Evolutionary conservation across 1,139 yeast genomes (phyloP), one percentile per base, ranked within the genome.

Genomic region (Williopsis jadinii): DNA sequence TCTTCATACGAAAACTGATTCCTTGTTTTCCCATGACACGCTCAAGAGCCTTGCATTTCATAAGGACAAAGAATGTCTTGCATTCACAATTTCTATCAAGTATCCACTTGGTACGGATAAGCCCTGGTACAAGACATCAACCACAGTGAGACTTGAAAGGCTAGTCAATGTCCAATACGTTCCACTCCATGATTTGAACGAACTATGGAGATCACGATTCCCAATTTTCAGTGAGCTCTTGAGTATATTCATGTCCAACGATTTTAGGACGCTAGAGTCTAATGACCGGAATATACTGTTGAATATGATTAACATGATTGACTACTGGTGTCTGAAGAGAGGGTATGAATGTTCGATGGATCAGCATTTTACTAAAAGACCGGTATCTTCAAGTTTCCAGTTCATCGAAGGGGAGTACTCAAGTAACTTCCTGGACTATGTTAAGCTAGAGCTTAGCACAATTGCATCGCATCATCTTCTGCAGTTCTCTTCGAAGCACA

Each of bases 381-480:
- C 5, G 12, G 30, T 28, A 3, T 28, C 30, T 28, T 8, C 30
- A 11, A 28, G 12, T 28, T 11, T 11, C 12, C 12, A 11, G 4
- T 28, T n/a, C 12, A 28, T 14, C 19, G 34, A 36, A 8, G 40
- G 30, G 10, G 30, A 32, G 8, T 4, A 11, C n/a, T 30, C 27
- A 8, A 14, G 29, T 24, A 38, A 43, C 12, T 41, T 43, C 37
- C 19, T 47, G 39, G 38, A 36, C n/a, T 46, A 37, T 26, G 9
- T 46, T 32, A 41, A 37, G 6, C 37, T 31, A n/a, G 62, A 57
- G 42, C 15, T 57, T 3, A 41, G 42, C 26, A 35, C 50, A 11
- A 40, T 63, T 28, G 45, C 60, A 8, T 58, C 61, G 35, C 64
- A 63, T 37, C 42, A 42, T 41, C 11, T 50, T 30, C 33, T 29